Percentiles rank a stretch among this genome's conserved stretches.
phyloP scores from a whole-genome alignment of 1,139 yeast genomes.

The Hansenula lynferdii region DNA sequence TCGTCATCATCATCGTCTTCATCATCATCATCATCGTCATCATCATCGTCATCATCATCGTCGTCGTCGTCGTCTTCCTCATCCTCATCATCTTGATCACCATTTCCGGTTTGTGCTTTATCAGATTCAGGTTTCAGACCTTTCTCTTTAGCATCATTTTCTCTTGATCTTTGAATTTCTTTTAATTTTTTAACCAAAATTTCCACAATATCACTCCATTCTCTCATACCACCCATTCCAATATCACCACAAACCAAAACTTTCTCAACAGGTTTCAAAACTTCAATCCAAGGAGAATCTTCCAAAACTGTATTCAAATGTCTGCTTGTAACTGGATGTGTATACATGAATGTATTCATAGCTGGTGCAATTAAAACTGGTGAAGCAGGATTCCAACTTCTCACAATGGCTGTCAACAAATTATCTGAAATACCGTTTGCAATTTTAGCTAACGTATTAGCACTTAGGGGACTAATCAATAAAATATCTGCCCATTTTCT shows the following conservation, averaged over 20 bases:
- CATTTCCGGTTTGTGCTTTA: conserved; percentile 18
- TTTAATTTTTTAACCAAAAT: conserved; percentile 51
- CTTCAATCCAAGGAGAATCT: conserved; percentile 69
- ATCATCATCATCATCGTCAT: conserved; percentile 26
- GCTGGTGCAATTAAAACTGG: conserved; percentile 95
- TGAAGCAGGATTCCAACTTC: conserved; percentile 89
- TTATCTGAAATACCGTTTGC: conserved; percentile 92
- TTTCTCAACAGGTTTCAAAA: conserved; percentile 89
- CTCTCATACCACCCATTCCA: conserved; percentile 98
- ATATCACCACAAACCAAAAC: conserved; percentile 94
- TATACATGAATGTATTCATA: conserved; percentile 95
- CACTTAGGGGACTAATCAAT: conserved; percentile 88
- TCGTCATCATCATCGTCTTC: conserved; percentile 33
- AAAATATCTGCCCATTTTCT: conserved; percentile 95
- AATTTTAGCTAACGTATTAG: conserved; percentile 88
- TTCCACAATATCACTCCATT: conserved; percentile 91
- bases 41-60: conserved; percentile 27
- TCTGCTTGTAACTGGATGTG: conserved; percentile 86
- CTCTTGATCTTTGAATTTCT: conserved; percentile 19
- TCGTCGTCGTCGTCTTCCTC: conserved; percentile 26
- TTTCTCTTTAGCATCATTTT: conserved; percentile 14
- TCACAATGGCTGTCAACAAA: conserved; percentile 71
- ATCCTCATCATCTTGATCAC: conserved; percentile 25
- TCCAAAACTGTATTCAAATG: conserved; percentile 62
- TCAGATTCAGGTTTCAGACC: too few relatives aligned